Conservation (phyloP, 305 asterid species). For the Fraxinus platypoda region DNA sequence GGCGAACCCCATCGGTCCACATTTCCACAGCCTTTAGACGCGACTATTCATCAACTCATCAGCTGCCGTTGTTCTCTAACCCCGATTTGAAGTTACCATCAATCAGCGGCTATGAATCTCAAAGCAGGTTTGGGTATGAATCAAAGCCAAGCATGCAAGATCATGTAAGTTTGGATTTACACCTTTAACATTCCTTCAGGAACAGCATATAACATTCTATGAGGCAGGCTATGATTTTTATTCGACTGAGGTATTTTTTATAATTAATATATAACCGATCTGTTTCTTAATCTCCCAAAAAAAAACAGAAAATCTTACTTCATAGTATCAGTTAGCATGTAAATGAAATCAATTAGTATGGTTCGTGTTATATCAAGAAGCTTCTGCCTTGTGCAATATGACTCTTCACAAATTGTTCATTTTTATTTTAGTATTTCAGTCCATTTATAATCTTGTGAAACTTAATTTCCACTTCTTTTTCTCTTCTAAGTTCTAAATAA, state of each 20-base stretch:
- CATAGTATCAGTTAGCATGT: not conserved
- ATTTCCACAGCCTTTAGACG: conserved; percentile 18
- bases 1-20: conserved; percentile 31
- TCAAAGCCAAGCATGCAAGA: conserved; percentile 35
- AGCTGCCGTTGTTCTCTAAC: conserved; percentile 17
- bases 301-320: not conserved
- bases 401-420: not conserved
- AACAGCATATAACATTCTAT: not conserved
- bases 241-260: conserved; percentile 19
- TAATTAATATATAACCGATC: not conserved
- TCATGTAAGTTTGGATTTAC: conserved; percentile 52
- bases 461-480: too few species aligned
- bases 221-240: not conserved
- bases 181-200: conserved; percentile 26
- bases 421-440: not conserved
- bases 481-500: not conserved
- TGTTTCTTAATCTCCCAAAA: not conserved
- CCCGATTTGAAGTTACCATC: conserved; percentile 25
- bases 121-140: conserved; percentile 27
- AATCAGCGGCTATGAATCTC: conserved; percentile 14
- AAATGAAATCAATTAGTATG: not conserved
- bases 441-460: not conserved
- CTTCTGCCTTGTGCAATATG: not conserved
- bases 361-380: not conserved
- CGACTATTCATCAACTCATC: conserved; percentile 26